Conservation (phyloP, 1,139 yeast genomes). For the Nakaseomyces bracarensis region DNA sequence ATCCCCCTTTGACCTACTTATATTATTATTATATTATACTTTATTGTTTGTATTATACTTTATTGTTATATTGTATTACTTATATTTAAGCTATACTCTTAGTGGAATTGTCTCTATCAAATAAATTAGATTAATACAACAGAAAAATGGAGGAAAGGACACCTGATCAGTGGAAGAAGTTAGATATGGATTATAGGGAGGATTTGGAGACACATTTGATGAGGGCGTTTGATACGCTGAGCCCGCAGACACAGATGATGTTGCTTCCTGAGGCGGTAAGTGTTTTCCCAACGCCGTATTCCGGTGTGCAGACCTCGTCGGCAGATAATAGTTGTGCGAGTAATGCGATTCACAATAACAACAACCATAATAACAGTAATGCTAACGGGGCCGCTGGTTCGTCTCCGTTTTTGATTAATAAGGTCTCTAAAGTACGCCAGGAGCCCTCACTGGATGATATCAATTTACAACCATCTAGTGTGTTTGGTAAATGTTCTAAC, state of each 20-base stretch:
- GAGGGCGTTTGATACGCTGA: slow-evolving; percentile 3
- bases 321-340: slow-evolving; percentile 5
- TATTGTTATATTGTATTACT: too few relatives aligned
- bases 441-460: slow-evolving; percentile 6
- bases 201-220: slow-evolving; percentile 3
- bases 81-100: too few relatives aligned
- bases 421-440: too few relatives aligned
- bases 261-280: slow-evolving; percentile 1
- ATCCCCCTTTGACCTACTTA: too few relatives aligned
- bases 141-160: neutral
- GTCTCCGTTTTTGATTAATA: slow-evolving; percentile 5
- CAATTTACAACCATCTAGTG: slow-evolving; percentile 5
- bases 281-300: slow-evolving; percentile 5
- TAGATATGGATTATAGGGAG: neutral
- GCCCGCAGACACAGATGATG: slow-evolving; percentile 4
- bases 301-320: slow-evolving; percentile 7
- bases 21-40: too few relatives aligned
- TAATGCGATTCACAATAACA: too few relatives aligned
- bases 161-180: neutral
- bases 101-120: too few relatives aligned
- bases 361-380: too few relatives aligned
- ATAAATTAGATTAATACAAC: too few relatives aligned
- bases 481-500: slow-evolving; percentile 1
- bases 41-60: too few relatives aligned
- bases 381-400: slow-evolving; percentile 3